These are phyloP conservation scores for Colletotrichum destructivum DNA, from an alignment of 2,329 filamentous ascomycete genomes.

Conservation along the genomic window DNA sequence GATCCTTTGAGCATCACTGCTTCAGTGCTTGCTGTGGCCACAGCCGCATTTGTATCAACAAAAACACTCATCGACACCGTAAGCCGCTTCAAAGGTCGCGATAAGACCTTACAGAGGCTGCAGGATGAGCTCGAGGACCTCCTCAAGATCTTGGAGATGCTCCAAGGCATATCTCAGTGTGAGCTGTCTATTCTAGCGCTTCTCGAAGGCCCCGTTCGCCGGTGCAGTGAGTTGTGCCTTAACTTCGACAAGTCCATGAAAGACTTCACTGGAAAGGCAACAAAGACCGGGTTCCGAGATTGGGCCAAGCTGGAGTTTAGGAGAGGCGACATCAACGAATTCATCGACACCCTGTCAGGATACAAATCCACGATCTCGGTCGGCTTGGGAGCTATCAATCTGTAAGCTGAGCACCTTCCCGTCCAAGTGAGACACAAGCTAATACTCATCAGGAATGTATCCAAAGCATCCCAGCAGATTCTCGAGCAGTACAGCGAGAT, in stretches of 20 bases:
- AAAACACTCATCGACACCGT: constrained; percentile 52
- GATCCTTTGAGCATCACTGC: constrained; percentile 54
- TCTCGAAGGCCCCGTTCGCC: constrained; percentile 53
- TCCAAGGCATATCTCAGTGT: constrained; percentile 46
- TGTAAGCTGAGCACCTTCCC: constrained; percentile 48
- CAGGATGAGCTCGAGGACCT: constrained; percentile 53
- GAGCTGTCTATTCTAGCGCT: constrained; percentile 50
- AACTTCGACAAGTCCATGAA: constrained; percentile 56
- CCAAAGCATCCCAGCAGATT: constrained; percentile 51
- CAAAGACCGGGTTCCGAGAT: constrained; percentile 53
- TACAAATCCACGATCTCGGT: constrained; percentile 59
- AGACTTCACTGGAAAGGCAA: constrained; percentile 50
- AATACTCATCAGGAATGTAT: constrained; percentile 46
- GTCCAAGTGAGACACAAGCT: not conserved
- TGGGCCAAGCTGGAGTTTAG: constrained; percentile 59
- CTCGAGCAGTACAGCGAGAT: constrained; percentile 56
- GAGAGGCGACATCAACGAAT: constrained; percentile 56
- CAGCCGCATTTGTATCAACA: constrained; percentile 52
- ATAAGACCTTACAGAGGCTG: constrained; percentile 53
- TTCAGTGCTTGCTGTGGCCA: constrained; percentile 51
- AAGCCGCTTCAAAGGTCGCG: constrained; percentile 52
- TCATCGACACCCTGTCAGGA: constrained; percentile 54
- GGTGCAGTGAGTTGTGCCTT: constrained; percentile 54
- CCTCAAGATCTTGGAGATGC: constrained; percentile 49
- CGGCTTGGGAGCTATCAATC: constrained; percentile 53